A percentile compares a stretch with the other conserved stretches of the same genome.
phyloP scores from a whole-genome alignment of 73 alveolate genomes.

The Paramecium bursaria region DNA sequence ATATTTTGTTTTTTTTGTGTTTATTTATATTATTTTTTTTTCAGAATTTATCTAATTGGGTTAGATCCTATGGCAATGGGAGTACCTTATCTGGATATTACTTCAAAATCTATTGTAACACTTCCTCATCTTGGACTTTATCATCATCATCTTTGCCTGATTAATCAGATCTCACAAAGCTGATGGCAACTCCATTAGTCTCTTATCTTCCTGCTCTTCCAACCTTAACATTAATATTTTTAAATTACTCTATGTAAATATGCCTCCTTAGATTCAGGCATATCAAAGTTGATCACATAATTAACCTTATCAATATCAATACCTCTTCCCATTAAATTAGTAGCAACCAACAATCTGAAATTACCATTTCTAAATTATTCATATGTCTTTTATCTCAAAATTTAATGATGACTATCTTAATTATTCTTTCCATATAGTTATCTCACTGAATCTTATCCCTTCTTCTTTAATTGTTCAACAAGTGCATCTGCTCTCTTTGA shows the following conservation, averaged over 20 bases:
- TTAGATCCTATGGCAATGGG: constrained; percentile 44
- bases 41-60: constrained; percentile 50
- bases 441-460: constrained; percentile 60
- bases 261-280: constrained; percentile 83
- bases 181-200: constrained; percentile 97
- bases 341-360: constrained; percentile 98
- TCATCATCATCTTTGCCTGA: constrained; percentile 76
- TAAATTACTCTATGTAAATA: constrained; percentile 94
- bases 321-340: constrained; percentile 99
- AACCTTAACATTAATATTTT: constrained; percentile 62
- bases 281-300: constrained; percentile 98
- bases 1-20: constrained; percentile 8
- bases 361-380: constrained; percentile 91
- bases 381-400: constrained; percentile 47
- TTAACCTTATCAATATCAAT: constrained; percentile 99
- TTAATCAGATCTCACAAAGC: constrained; percentile 89
- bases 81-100: constrained; percentile 42
- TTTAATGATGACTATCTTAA: constrained; percentile 32
- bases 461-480: constrained; percentile 42
- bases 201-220: constrained; percentile 99
- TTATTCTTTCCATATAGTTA: constrained; percentile 32
- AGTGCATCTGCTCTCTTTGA: constrained; percentile 64
- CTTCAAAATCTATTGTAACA: constrained; percentile 1
- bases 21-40: constrained; percentile 23
- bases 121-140: constrained; percentile 34